Percentiles rank a stretch among this genome's conserved stretches.
Conservation (phyloP, 345 rosid species). For the Hibiscus tridactylites region DNA sequence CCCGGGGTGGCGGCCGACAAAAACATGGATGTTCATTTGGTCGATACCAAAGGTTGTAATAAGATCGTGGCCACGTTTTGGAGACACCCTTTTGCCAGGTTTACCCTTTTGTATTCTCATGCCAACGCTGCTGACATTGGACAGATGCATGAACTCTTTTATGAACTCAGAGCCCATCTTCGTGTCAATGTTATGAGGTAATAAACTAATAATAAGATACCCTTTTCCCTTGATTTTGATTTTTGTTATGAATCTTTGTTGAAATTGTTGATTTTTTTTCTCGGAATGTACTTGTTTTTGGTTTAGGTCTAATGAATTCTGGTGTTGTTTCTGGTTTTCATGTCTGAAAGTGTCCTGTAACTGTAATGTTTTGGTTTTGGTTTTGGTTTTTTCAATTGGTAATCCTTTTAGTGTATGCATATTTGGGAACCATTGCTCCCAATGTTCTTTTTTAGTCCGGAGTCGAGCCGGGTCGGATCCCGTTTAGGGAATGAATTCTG, state of each 20-base stretch:
- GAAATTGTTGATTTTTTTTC: neutral
- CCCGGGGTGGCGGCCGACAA: neutral
- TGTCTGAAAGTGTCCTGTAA: too few relatives aligned
- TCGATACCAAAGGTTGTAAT: neutral
- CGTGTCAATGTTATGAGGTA: neutral
- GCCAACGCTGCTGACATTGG: neutral
- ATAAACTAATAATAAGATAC: too few relatives aligned
- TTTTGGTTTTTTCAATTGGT: too few relatives aligned
- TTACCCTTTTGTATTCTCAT: neutral
- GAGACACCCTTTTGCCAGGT: neutral
- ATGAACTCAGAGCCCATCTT: neutral
- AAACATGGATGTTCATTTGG: neutral
- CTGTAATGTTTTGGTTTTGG: too few relatives aligned
- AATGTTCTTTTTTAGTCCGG: too few relatives aligned
- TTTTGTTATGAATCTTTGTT: neutral
- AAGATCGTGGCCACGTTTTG: neutral
- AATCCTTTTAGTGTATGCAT: too few relatives aligned
- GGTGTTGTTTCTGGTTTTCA: too few relatives aligned
- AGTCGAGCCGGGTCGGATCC: too few relatives aligned
- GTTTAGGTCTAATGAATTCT: too few relatives aligned
- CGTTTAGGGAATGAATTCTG: too few relatives aligned
- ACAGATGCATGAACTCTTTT: neutral
- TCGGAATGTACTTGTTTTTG: neutral
- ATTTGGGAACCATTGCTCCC: too few relatives aligned
- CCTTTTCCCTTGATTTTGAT: neutral